phyloP scores from a whole-genome alignment of 23 red algal species.

The Pyropia yezoensis region DNA sequence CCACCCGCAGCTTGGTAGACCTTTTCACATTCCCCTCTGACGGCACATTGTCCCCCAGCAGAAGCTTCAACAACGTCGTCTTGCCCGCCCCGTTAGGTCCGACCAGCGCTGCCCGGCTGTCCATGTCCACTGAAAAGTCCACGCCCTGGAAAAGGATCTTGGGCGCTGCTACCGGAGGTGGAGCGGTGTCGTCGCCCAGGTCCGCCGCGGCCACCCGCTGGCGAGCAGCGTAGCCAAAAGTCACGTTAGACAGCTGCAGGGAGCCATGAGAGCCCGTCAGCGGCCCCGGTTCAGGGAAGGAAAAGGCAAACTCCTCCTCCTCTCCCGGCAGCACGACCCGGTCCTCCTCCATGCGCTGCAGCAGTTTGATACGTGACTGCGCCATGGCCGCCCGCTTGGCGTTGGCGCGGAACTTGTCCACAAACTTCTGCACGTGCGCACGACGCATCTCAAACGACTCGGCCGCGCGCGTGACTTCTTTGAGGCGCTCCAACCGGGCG shows the following conservation, averaged over 20 bases:
- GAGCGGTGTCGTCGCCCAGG: neutral
- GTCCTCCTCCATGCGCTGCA: slow-evolving; percentile 80
- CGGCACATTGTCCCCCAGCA: slow-evolving; percentile 75
- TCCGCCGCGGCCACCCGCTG: slow-evolving; percentile 5
- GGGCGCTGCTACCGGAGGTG: neutral
- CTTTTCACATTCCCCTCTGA: slow-evolving; percentile 55
- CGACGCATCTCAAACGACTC: slow-evolving; percentile 73
- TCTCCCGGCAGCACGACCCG: slow-evolving; percentile 63
- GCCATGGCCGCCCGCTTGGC: slow-evolving; percentile 88
- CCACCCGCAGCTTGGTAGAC: slow-evolving; percentile 78
- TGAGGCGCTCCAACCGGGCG: slow-evolving; percentile 59
- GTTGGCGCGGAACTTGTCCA: slow-evolving; percentile 83
- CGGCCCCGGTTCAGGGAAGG: slow-evolving; percentile 76
- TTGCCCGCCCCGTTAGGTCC: slow-evolving; percentile 87
- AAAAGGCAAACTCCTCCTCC: slow-evolving; percentile 75
- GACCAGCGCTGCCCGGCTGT: slow-evolving; percentile 71
- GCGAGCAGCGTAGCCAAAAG: slow-evolving; percentile 51
- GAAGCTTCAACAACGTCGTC: slow-evolving; percentile 85
- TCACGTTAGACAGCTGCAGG: slow-evolving; percentile 66
- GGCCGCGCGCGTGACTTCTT: slow-evolving; percentile 45
- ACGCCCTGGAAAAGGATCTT: slow-evolving; percentile 45
- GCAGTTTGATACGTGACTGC: slow-evolving; percentile 83
- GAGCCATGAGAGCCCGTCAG: slow-evolving; percentile 69
- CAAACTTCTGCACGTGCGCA: slow-evolving; percentile 81
- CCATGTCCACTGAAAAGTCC: slow-evolving; percentile 80